These are phyloP conservation scores for Heimioporus sp. DNA, from an alignment of 768 basidiomycete species.

Conservation along the genomic window DNA sequence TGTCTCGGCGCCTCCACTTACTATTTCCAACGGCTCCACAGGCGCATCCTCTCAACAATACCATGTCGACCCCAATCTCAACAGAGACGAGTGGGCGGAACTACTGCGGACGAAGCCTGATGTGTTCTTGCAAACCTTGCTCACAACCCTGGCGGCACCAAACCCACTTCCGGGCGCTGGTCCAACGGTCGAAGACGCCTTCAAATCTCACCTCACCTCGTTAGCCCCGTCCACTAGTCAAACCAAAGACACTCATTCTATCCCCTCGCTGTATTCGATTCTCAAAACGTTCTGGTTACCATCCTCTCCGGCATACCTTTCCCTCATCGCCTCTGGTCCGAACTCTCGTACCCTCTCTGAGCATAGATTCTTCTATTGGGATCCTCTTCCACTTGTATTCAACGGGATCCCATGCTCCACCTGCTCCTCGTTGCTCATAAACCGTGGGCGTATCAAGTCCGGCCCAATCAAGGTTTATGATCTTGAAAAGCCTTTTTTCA, in stretches of 20 bases:
- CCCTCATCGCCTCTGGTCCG: slow-evolving; percentile 67
- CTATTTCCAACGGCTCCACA: slow-evolving; percentile 30
- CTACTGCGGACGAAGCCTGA: slow-evolving; percentile 55
- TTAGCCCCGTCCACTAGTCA: slow-evolving; percentile 50
- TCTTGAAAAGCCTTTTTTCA: slow-evolving; percentile 75
- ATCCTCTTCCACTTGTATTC: slow-evolving; percentile 78
- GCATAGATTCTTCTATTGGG: slow-evolving; percentile 85
- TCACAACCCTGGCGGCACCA: slow-evolving; percentile 58
- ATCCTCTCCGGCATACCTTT: slow-evolving; percentile 73
- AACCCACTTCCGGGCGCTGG: slow-evolving; percentile 61
- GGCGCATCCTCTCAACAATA: slow-evolving; percentile 24
- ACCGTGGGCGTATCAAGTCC: slow-evolving; percentile 69
- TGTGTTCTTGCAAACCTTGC: slow-evolving; percentile 53
- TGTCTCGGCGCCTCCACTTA: slow-evolving; percentile 31
- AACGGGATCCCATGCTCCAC: slow-evolving; percentile 75
- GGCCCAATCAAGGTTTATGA: slow-evolving; percentile 81
- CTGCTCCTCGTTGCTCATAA: slow-evolving; percentile 57
- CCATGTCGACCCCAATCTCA: slow-evolving; percentile 51
- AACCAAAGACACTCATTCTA: slow-evolving; percentile 44
- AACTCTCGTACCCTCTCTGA: slow-evolving; percentile 68
- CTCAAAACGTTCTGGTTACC: slow-evolving; percentile 86
- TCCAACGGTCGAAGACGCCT: slow-evolving; percentile 70
- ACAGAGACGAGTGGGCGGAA: slow-evolving; percentile 64
- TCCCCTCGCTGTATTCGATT: slow-evolving; percentile 72
- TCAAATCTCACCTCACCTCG: slow-evolving; percentile 72